Conservation (phyloP, 306 rosid genomes). For the Myrica gale region DNA sequence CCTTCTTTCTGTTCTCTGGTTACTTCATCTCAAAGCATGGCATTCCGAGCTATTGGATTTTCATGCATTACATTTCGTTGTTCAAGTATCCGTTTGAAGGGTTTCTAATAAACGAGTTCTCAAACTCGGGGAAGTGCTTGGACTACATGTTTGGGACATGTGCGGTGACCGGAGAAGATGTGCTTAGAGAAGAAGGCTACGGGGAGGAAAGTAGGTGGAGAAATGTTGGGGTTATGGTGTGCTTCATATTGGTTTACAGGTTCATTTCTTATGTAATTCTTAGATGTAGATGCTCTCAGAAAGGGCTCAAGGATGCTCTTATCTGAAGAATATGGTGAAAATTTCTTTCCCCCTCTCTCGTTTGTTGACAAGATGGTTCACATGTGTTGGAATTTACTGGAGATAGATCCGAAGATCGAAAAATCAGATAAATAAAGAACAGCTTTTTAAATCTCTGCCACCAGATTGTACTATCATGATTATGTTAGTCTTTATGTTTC, state of each 20-base stretch:
- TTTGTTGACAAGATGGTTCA: constrained; percentile 28
- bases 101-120: constrained; percentile 84
- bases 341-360: constrained; percentile 24
- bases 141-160: constrained; percentile 71
- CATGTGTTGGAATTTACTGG: constrained; percentile 51
- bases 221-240: constrained; percentile 69
- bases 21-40: constrained; percentile 79
- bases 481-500: constrained; percentile 33
- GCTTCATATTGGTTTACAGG: constrained; percentile 85
- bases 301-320: constrained; percentile 40
- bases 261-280: constrained; percentile 85
- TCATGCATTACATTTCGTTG: constrained; percentile 85
- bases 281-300: constrained; percentile 69
- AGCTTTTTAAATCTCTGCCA: constrained; percentile 36
- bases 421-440: constrained; percentile 27
- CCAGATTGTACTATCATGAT: constrained; percentile 40
- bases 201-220: constrained; percentile 79
- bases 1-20: constrained; percentile 91
- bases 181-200: constrained; percentile 76
- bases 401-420: constrained; percentile 38
- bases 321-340: constrained; percentile 30
- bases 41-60: constrained; percentile 80
- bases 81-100: constrained; percentile 98
- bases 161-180: constrained; percentile 57
- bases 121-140: constrained; percentile 79